These are phyloP conservation scores for Hemisphaericaspora xylanilytica DNA, from an alignment of 1,139 yeast species.

Conservation along the genomic window DNA sequence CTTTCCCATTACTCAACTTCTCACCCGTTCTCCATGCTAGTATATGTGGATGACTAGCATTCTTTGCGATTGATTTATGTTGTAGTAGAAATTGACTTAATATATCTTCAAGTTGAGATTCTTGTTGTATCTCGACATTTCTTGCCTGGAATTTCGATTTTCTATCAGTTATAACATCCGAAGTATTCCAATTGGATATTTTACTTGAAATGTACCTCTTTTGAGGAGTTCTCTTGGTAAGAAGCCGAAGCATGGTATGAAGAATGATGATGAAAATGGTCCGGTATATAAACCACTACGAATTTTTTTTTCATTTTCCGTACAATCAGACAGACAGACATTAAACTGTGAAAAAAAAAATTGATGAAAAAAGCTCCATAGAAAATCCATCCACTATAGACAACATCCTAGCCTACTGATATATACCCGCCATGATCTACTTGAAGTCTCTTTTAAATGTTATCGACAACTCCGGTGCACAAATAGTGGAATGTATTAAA, in stretches of 20 bases:
- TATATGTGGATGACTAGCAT: slow-evolving; percentile 66
- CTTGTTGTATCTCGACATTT: slow-evolving; percentile 34
- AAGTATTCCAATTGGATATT: slow-evolving; percentile 28
- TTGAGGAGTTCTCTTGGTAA: neutral
- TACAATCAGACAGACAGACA: too few relatives aligned
- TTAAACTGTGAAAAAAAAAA: neutral
- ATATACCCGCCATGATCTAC: slow-evolving; percentile 54
- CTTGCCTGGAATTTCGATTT: slow-evolving; percentile 66
- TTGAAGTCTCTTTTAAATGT: slow-evolving; percentile 86
- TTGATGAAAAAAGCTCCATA: neutral
- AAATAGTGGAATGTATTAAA: slow-evolving; percentile 92
- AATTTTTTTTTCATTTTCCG: too few relatives aligned
- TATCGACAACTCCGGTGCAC: slow-evolving; percentile 94
- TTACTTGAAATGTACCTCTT: neutral
- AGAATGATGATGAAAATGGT: too few relatives aligned
- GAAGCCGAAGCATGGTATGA: neutral
- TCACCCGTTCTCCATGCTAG: slow-evolving; percentile 62
- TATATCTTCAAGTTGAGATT: slow-evolving; percentile 38
- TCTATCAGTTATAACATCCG: slow-evolving; percentile 33
- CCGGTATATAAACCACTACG: slow-evolving; percentile 6
- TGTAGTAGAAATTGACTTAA: slow-evolving; percentile 35
- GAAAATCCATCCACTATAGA: neutral
- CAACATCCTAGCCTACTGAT: neutral
- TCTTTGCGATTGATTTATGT: slow-evolving; percentile 40
- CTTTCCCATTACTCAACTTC: slow-evolving; percentile 5